Base-by-base conservation (phyloP, 2,329 filamentous ascomycete genomes). In the Paecilomyces variotii region DNA sequence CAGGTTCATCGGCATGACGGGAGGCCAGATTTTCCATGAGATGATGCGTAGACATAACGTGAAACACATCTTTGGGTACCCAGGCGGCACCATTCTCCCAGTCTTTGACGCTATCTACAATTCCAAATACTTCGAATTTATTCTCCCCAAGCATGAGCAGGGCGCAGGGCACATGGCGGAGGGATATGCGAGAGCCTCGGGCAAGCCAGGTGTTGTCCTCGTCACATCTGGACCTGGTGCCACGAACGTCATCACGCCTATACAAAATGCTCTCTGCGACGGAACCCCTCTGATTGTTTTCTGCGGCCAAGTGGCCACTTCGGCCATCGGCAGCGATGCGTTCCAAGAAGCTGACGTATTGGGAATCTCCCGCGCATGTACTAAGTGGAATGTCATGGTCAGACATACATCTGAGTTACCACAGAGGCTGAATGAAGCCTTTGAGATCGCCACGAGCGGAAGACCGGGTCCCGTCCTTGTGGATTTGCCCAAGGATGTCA, bases 101-200 rank as follows among this genome's bases (percentile, higher is more conserved):
- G 91, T 96, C 53, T 96, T 95, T 78, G 91, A 96, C 74, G 91
- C 91, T 71, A 96, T 96, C 72, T 93, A 93, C 82, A 94, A 96
- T 79, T 96, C 91, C 60, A 84, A 87, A 79, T 87, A 96, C 76
- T 94, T 96, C 79, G 86, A 95, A 61, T 96, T 96, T 70, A 86
- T 96, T 74, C 84, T 96, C 9, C 91, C 91, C 24, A 85, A 89
- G 76, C 91, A 96, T 76, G 91, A 96, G 78, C 91, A 96, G 78
- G 91, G 91, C 61, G 91, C 91, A 57, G 91, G 91, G 61, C 91
- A 96, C 77, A 96, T 96, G 91, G 91, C 91, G 26, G 87, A 96
- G 77, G 91, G 91, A 54, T 96, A 96, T 73, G 91, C 91, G 55
- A 86, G 91, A 66, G 91, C 90, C 55, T 90, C 87, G 45, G 91